Base-by-base conservation (phyloP, 345 rosid species). In the Gossypioides kirkii region DNA sequence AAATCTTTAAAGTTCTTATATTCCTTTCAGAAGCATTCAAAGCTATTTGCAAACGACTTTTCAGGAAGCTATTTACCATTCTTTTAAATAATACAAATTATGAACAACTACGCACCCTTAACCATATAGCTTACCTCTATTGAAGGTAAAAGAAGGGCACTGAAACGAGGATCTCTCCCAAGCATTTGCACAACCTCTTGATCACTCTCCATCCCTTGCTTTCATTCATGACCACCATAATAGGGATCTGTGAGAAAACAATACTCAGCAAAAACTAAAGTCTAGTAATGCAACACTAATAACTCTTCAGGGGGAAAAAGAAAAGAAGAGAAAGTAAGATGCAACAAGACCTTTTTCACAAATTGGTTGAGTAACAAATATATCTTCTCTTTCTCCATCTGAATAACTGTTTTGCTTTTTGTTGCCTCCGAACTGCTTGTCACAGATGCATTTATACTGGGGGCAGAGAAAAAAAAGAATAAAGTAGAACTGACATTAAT, bases 121-220 rank as follows among this genome's bases (percentile, higher is more conserved):
- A 65, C 70, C 17, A 18, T 13, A 43, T 46, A 64, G 75, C 74
- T 83, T 86, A 85, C 98, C 98, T 92, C 92, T 75, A 94, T 85
- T 61, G 98, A 92, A 52, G 91, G 93, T 76, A 92, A 79, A 77
- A 94, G 92, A 54, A 90, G 80, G 52, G 87, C 85, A 61, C 91
- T 77, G 79, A 85, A 92, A 79, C 90, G 88, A 77, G 98, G 97
- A 84, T 92, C 97, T 83, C 98, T 89, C 75, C 98, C 97, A 32
- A 94, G 80, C 98, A 94, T 90, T 77, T 90, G 95, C 71, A 90
- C 95, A 38, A 92, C 91, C 84, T 94, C 98, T 87, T 90, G 95
- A 74, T 92, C 98, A 70, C 95, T 87, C 82, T 94, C 92, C 98
- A 92, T 92, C 74, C 98, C 97, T 92, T 66, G 97, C 98, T 81